Conservation (phyloP, 441 rosid genomes). For the California macrophylla region DNA sequence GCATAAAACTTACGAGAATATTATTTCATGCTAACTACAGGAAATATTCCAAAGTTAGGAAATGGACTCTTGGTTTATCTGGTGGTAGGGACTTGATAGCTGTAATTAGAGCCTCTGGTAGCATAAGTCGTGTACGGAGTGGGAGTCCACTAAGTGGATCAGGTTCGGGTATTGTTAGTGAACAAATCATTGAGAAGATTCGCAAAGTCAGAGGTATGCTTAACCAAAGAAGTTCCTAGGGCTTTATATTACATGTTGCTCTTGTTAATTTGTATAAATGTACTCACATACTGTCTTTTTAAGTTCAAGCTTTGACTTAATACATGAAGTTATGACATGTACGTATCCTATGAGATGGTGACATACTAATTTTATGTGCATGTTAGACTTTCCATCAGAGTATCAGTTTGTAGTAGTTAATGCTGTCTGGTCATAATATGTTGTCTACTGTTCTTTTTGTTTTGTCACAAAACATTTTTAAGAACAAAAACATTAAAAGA, state of each 20-base stretch:
- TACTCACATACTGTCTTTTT: not conserved
- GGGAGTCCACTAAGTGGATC: conserved; percentile 56
- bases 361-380: not conserved
- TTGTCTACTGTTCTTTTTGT: not conserved
- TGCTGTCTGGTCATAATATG: not conserved
- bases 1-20: not conserved
- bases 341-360: not conserved
- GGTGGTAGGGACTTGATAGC: conserved; percentile 77
- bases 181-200: conserved; percentile 79
- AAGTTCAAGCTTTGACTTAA: not conserved
- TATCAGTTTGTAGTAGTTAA: not conserved
- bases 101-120: conserved; percentile 82
- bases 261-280: not conserved
- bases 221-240: conserved; percentile 1
- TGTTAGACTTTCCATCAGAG: not conserved
- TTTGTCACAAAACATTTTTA: not conserved
- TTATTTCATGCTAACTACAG: conserved; percentile 31
- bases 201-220: conserved; percentile 67
- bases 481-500: not conserved
- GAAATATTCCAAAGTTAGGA: conserved; percentile 68
- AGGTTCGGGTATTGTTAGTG: conserved; percentile 62
- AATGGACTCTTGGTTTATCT: conserved; percentile 79
- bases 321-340: not conserved
- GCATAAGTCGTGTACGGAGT: conserved; percentile 75
- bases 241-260: not conserved